Conservation (phyloP, 352 stramenopile genomes). For the Phytophthora tubulina region DNA sequence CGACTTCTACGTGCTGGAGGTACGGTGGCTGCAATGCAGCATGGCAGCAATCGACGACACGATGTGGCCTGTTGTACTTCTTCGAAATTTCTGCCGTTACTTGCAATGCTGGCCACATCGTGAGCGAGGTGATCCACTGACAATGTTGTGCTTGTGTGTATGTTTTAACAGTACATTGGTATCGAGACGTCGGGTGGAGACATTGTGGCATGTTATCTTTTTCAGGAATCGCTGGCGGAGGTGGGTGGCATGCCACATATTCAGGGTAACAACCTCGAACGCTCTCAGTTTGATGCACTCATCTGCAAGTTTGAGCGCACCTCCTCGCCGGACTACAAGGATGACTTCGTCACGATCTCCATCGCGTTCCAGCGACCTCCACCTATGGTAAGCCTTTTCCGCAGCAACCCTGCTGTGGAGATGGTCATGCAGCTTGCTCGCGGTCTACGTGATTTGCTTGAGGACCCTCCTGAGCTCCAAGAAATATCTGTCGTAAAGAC, state of each 20-base stretch:
- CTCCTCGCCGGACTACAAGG: constrained; percentile 64
- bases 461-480: constrained; percentile 81
- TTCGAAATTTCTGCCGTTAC: constrained; percentile 36
- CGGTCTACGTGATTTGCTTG: constrained; percentile 78
- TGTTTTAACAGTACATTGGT: constrained; percentile 71
- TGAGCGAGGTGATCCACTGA: constrained; percentile 31
- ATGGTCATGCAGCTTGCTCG: constrained; percentile 88
- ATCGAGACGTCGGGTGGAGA: constrained; percentile 80
- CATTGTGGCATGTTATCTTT: constrained; percentile 87
- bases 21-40: constrained; percentile 29
- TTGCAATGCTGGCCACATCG: constrained; percentile 24
- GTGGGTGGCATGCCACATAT: constrained; percentile 87
- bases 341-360: constrained; percentile 85
- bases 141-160: constrained; percentile 23
- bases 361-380: constrained; percentile 88
- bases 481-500: constrained; percentile 87
- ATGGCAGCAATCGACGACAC: constrained; percentile 11
- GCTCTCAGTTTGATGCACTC: constrained; percentile 85
- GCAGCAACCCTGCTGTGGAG: constrained; percentile 84
- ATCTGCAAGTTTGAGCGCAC: constrained; percentile 90
- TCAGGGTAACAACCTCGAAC: constrained; percentile 79
- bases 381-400: constrained; percentile 83
- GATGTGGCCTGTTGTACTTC: constrained; percentile 15
- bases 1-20: constrained; percentile 89
- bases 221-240: constrained; percentile 87